A percentile compares a stretch with the other conserved stretches of the same genome.
phyloP scores from a whole-genome alignment of 345 rosid genomes.

The Melaleuca alternifolia region DNA sequence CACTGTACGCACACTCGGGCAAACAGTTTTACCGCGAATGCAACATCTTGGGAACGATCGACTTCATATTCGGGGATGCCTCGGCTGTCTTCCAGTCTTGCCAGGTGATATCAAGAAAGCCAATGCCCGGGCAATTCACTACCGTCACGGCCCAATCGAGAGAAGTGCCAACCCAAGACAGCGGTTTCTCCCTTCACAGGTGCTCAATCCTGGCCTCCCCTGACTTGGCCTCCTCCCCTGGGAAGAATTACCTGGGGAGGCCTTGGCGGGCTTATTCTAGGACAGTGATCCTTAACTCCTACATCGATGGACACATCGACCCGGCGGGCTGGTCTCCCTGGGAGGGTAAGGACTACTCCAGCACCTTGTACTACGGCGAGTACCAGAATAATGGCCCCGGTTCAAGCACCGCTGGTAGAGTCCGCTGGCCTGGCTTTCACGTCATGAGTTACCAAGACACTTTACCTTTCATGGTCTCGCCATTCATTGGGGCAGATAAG shows the following conservation, averaged over 20 bases:
- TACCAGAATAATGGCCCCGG: neutral
- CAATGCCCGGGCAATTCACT: conserved; percentile 55
- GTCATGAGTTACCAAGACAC: neutral
- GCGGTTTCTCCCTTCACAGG: conserved; percentile 74
- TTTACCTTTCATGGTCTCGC: neutral
- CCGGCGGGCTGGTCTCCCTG: neutral
- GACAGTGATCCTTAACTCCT: neutral
- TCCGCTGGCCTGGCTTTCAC: neutral
- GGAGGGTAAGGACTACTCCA: neutral
- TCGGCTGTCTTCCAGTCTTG: conserved; percentile 65
- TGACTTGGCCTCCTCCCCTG: neutral
- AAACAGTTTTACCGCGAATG: conserved; percentile 81
- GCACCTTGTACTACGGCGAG: neutral
- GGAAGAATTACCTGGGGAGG: neutral
- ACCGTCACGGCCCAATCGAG: conserved; percentile 69
- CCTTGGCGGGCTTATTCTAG: neutral
- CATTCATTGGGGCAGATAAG: neutral
- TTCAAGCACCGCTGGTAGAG: neutral
- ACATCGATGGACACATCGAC: neutral
- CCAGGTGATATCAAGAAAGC: conserved; percentile 50
- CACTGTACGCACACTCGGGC: conserved; percentile 62
- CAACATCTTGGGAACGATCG: conserved; percentile 61
- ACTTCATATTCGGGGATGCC: conserved; percentile 72
- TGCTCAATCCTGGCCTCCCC: conserved; percentile 26
- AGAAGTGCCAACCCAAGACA: conserved; percentile 37